Evolutionary conservation across 2,329 filamentous ascomycete species (phyloP), one percentile per base, ranked within the genome.

Genomic region (Colletotrichum sublineola): DNA sequence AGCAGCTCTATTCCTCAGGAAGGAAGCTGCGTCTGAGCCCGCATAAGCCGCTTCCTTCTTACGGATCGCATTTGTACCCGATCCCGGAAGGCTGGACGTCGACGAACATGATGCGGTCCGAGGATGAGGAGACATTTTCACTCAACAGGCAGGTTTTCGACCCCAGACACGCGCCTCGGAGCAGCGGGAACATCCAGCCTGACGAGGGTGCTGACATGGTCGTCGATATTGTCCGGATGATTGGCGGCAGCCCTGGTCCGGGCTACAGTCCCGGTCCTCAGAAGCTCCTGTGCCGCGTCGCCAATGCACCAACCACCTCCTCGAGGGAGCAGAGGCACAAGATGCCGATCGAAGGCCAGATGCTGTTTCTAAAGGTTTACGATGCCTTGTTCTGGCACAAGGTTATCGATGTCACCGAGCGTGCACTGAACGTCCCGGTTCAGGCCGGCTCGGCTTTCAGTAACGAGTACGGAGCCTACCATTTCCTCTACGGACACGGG

Each of bases 201-300:
- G 31, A 56, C 0, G 5, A 29, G 24, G 33, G 5, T 18, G n/a
- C 29, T 1, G 11, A 9, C 1, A 50, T 67, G n/a, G 55, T 50
- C 5, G 38, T 71, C 5, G 68, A 62, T 31, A 67, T 71, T 33
- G 12, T 57, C 48, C 1, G 5, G 2, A 31, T 50, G 18, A 48
- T 67, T 56, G 56, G 18, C 40, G 63, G 55, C 15, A 20, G 3
- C 12, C 36, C 24, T 1, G 58, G 31, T 31, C 2, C 1, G 5
- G 8, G 7, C 33, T 61, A 67, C 24, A n/a, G 1, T 0, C 48
- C 48, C 11, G 63, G 63, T 1, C 40, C 68, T 2, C 63, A 67
- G 40, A 71, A 71, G 9, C 12, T 56, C 33, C 8, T 67, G 38
- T 71, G 68, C 18, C n/a, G 29, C 11, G 68, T 71, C 12, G 18